Percentiles rank a stretch among this genome's conserved stretches.
These are phyloP conservation scores for Malassezia vespertilionis DNA, from an alignment of 1,284 basidiomycete species.

Conservation along the genomic window DNA sequence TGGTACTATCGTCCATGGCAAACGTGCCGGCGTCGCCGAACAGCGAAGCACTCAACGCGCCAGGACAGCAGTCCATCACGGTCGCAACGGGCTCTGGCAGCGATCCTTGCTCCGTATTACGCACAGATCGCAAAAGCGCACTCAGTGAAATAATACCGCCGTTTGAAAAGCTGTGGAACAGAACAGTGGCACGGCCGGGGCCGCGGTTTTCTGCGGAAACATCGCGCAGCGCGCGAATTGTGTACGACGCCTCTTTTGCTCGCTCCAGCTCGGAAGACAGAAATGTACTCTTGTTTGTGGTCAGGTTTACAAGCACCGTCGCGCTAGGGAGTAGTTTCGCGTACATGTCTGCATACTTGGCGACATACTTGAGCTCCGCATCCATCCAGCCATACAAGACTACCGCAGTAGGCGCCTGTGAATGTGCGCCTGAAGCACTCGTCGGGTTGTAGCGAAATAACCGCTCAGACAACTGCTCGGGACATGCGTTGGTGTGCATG, in stretches of 20 bases:
- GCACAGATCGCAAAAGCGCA: not conserved
- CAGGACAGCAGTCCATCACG: slow-evolving; percentile 9
- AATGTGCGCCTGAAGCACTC: too few species aligned
- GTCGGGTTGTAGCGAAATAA: too few species aligned
- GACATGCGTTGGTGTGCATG: too few species aligned
- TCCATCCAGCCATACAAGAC: slow-evolving; percentile 45
- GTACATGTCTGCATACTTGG: slow-evolving; percentile 39
- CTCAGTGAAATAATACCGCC: slow-evolving; percentile 6
- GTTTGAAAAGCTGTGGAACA: slow-evolving; percentile 16
- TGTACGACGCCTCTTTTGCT: not conserved
- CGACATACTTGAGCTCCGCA: slow-evolving; percentile 29
- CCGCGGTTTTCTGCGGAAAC: not conserved
- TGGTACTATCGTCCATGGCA: too few species aligned
- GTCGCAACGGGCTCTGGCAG: not conserved
- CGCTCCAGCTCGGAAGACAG: not conserved
- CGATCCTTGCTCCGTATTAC: not conserved
- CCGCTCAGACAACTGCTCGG: too few species aligned
- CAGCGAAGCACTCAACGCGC: not conserved
- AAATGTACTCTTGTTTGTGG: slow-evolving; percentile 3
- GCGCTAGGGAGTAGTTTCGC: slow-evolving; percentile 29
- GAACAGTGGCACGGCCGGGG: slow-evolving; percentile 3
- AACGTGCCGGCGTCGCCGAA: not conserved
- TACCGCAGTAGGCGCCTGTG: slow-evolving; percentile 12
- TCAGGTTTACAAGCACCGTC: slow-evolving; percentile 34
- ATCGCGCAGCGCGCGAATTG: not conserved